Conservation (phyloP, 2,329 filamentous ascomycete species). For the Aspergillus sergii region DNA sequence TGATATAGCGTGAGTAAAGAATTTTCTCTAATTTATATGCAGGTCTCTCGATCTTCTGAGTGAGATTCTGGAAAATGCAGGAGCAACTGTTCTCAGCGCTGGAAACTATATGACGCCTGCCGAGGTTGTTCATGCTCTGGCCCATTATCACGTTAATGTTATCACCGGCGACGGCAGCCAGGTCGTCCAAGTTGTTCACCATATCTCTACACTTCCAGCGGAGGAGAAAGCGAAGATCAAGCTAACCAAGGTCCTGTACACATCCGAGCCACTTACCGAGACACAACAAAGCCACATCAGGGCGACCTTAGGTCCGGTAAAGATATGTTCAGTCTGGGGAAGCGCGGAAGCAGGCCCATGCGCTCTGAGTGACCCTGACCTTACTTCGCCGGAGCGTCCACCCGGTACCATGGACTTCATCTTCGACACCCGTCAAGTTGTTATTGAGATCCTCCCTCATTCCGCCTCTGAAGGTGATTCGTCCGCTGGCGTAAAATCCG, state of each 20-base stretch:
- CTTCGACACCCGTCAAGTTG: conserved; percentile 40
- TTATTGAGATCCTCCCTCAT: conserved; percentile 42
- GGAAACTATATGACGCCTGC: conserved; percentile 32
- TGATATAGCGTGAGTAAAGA: background rate
- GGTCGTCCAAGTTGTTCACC: conserved; percentile 39
- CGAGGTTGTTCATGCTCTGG: conserved; percentile 30
- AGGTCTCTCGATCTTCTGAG: conserved; percentile 45
- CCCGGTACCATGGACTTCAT: conserved; percentile 38
- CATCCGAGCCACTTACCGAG: conserved; percentile 44
- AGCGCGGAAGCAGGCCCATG: conserved; percentile 50
- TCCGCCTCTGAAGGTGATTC: conserved; percentile 10
- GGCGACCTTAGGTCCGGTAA: conserved; percentile 32
- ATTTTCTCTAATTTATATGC: background rate
- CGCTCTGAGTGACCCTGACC: conserved; percentile 34
- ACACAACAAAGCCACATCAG: conserved; percentile 37
- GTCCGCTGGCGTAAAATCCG: background rate
- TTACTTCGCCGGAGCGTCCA: conserved; percentile 24
- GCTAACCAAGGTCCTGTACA: conserved; percentile 49
- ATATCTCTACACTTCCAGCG: conserved; percentile 36
- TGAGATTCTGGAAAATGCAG: conserved; percentile 47
- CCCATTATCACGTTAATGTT: conserved; percentile 40
- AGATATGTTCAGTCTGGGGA: conserved; percentile 45
- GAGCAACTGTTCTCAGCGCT: conserved; percentile 42
- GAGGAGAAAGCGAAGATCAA: conserved; percentile 24
- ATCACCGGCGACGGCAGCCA: conserved; percentile 45